phyloP scores from a whole-genome alignment of 2,329 filamentous ascomycete species.

The Herpotrichia juniperi region DNA sequence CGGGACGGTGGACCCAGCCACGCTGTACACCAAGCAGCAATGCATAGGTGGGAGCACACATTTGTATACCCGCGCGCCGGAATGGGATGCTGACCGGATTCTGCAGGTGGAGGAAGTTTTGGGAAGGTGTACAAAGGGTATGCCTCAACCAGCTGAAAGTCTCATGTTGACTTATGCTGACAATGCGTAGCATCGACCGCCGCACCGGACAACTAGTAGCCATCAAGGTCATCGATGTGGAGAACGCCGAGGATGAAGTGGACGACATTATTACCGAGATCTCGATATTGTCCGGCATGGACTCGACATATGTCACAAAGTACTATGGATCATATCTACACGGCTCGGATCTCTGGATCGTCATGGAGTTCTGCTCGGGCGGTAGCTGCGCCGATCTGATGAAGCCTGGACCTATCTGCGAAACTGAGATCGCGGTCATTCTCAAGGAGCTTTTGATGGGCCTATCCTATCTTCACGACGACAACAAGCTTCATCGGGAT shows the following conservation, averaged over 20 bases:
- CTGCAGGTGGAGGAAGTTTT: slow-evolving; percentile 89
- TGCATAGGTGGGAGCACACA: slow-evolving; percentile 48
- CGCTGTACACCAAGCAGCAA: slow-evolving; percentile 81
- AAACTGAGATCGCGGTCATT: slow-evolving; percentile 98
- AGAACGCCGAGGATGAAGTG: slow-evolving; percentile 98
- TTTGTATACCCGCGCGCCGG: neutral
- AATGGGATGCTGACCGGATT: slow-evolving; percentile 25
- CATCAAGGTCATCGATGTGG: slow-evolving; percentile 98
- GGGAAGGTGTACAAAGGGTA: slow-evolving; percentile 99
- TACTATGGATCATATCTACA: slow-evolving; percentile 98
- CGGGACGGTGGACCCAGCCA: slow-evolving; percentile 78
- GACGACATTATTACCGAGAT: slow-evolving; percentile 99
- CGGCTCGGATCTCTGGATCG: slow-evolving; percentile 96
- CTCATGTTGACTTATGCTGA: slow-evolving; percentile 5
- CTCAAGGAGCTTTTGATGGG: slow-evolving; percentile 87
- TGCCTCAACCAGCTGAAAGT: slow-evolving; percentile 23
- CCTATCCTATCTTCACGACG: slow-evolving; percentile 88
- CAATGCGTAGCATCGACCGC: slow-evolving; percentile 76
- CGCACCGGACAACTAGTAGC: slow-evolving; percentile 91
- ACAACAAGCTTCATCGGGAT: slow-evolving; percentile 95
- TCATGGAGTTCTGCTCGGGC: slow-evolving; percentile 99
- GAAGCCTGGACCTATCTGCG: slow-evolving; percentile 88
- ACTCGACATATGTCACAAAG: slow-evolving; percentile 95
- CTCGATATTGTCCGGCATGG: slow-evolving; percentile 92
- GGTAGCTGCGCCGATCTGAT: slow-evolving; percentile 95